Evolutionary conservation across 768 basidiomycete species (phyloP).

Genomic region (Suillus sp.): DNA sequence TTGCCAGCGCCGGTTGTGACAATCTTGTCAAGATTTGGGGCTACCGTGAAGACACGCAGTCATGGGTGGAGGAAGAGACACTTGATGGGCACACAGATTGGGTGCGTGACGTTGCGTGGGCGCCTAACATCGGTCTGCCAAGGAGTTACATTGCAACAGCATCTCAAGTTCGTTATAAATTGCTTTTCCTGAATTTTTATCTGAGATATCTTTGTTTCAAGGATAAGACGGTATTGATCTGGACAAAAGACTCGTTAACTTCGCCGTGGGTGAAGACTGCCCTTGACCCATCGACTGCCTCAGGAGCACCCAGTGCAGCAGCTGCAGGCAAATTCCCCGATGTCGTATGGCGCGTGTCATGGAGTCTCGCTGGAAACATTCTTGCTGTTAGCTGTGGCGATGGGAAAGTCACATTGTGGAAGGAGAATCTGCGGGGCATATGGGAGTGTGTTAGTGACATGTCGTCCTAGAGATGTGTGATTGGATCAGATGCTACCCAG

Average conservation of each 20-base stretch:
- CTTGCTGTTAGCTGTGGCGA: conserved; percentile 97
- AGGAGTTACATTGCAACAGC: conserved; percentile 95
- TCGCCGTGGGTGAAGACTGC: conserved; percentile 79
- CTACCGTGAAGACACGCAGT: conserved; percentile 82
- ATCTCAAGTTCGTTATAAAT: conserved; percentile 60
- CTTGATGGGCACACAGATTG: conserved; percentile 95
- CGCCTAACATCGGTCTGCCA: conserved; percentile 94
- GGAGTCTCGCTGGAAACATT: conserved; percentile 96
- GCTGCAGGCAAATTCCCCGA: conserved; percentile 86
- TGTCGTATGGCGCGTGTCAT: conserved; percentile 98
- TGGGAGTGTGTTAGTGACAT: conserved; percentile 99
- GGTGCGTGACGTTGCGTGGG: conserved; percentile 99
- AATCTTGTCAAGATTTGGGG: conserved; percentile 95
- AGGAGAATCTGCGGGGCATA: conserved; percentile 90
- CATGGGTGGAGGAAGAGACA: conserved; percentile 89
- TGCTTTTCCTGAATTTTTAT: not conserved
- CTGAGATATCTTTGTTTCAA: conserved; percentile 20
- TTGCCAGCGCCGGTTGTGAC: conserved; percentile 95
- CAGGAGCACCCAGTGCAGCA: conserved; percentile 45
- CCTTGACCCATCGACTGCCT: conserved; percentile 68
- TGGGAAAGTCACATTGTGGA: conserved; percentile 98
- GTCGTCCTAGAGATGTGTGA: conserved; percentile 57
- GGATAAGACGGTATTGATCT: conserved; percentile 88
- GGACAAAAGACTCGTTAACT: conserved; percentile 82
- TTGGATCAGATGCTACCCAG: conserved; percentile 4